phyloP scores from a whole-genome alignment of 169 alveolate species.

The Theileria parva region DNA sequence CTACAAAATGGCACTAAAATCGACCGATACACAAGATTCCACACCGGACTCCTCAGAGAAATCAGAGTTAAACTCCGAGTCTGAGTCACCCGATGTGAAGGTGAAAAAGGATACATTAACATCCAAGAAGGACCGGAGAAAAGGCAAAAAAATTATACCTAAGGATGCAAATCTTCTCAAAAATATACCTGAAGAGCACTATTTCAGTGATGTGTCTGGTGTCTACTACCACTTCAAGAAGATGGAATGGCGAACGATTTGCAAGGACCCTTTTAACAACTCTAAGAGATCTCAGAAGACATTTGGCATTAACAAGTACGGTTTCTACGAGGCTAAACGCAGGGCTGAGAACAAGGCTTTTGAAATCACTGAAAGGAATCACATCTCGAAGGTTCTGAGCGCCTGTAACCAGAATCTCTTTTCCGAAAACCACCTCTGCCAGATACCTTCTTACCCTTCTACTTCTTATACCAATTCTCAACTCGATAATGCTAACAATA shows the following conservation, averaged over 20 bases:
- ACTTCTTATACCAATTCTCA: neutral
- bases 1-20: neutral
- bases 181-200: constrained; percentile 50
- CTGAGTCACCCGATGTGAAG: neutral
- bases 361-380: neutral
- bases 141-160: constrained; percentile 28
- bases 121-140: neutral
- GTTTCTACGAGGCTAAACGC: constrained; percentile 62
- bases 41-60: neutral
- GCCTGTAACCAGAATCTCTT: neutral
- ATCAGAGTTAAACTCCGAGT: neutral
- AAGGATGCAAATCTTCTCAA: constrained; percentile 35
- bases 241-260: constrained; percentile 67
- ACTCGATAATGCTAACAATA: neutral
- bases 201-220: constrained; percentile 55
- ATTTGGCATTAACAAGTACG: constrained; percentile 63
- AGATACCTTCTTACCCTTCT: constrained; percentile 19
- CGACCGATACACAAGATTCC: neutral
- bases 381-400: constrained; percentile 2
- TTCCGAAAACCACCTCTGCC: neutral
- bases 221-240: constrained; percentile 64
- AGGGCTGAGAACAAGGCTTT: constrained; percentile 48
- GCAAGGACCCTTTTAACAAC: constrained; percentile 63
- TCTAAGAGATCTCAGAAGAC: constrained; percentile 66
- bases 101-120: neutral